Percentiles rank a stretch among this genome's conserved stretches.
Evolutionary conservation across 352 stramenopile genomes (phyloP).

Genomic region (Phytopythium chamaehyphon): DNA sequence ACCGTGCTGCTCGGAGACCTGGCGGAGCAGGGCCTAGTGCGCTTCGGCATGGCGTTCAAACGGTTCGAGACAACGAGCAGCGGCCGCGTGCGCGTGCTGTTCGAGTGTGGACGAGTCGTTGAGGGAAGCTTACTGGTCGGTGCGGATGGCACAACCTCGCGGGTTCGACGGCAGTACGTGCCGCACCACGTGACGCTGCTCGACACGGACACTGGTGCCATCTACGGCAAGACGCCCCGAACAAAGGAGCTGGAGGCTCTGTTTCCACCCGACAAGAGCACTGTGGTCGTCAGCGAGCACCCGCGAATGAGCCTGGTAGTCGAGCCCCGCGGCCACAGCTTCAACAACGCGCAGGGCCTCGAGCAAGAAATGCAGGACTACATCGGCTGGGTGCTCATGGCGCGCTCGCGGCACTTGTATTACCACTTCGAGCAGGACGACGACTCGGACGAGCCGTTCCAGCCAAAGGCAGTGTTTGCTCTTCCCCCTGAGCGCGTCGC

Average conservation of each 20-base stretch:
- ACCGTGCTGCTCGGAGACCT: constrained; percentile 45
- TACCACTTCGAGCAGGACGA: constrained; percentile 15
- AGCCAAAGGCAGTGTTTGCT: constrained; percentile 6
- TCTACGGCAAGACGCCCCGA: constrained; percentile 65
- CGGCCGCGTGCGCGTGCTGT: constrained; percentile 42
- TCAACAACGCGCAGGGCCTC: background rate
- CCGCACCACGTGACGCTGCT: constrained; percentile 37
- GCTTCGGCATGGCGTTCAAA: constrained; percentile 58
- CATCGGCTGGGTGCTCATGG: constrained; percentile 58
- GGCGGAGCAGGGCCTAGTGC: constrained; percentile 35
- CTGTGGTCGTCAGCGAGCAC: constrained; percentile 32
- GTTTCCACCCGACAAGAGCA: constrained; percentile 44
- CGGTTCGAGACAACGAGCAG: constrained; percentile 35
- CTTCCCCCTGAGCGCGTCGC: constrained; percentile 42
- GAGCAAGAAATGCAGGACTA: constrained; percentile 35
- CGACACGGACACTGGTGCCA: constrained; percentile 57
- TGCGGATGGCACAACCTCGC: constrained; percentile 55
- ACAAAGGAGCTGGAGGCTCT: constrained; percentile 43
- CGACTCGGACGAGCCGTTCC: background rate
- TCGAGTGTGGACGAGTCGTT: constrained; percentile 44
- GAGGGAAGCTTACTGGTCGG: constrained; percentile 48
- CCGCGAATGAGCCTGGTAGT: constrained; percentile 58
- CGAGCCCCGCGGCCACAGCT: constrained; percentile 23
- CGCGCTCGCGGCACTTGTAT: constrained; percentile 38
- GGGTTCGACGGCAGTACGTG: constrained; percentile 54